These are phyloP conservation scores for Cymbopogon flexuosus DNA, from an alignment of 202 grass and related monocot genomes.

Conservation along the genomic window DNA sequence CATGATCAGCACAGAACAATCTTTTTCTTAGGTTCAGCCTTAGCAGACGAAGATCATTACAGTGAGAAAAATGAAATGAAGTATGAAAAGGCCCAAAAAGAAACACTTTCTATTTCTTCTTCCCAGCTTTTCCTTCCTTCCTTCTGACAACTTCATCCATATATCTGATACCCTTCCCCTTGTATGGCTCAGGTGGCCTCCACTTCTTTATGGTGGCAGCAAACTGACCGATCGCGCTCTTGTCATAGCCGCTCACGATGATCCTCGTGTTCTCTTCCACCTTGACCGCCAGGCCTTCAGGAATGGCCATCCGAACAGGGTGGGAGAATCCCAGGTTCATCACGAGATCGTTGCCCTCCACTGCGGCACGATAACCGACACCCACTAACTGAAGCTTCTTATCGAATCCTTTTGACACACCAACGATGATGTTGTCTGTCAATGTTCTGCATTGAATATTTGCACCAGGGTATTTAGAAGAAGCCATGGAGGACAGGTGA, in stretches of 20 bases:
- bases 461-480: conserved; percentile 17
- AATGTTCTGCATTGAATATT: conserved; percentile 64
- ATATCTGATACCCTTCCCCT: conserved; percentile 85
- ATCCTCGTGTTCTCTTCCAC: conserved; percentile 93
- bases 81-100: neutral
- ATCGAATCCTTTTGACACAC: conserved; percentile 91
- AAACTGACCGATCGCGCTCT: conserved; percentile 77
- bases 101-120: conserved; percentile 75
- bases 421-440: conserved; percentile 82
- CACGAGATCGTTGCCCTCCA: conserved; percentile 83
- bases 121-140: conserved; percentile 96
- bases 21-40: neutral
- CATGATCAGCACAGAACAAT: neutral
- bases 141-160: conserved; percentile 65
- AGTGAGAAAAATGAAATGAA: conserved; percentile 20
- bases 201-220: conserved; percentile 84
- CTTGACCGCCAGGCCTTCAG: conserved; percentile 71
- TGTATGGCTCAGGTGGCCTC: conserved; percentile 96
- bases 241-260: conserved; percentile 74
- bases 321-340: conserved; percentile 92
- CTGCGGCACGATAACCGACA: conserved; percentile 75
- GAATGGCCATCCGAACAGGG: conserved; percentile 74
- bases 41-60: conserved; percentile 13
- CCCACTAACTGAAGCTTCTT: conserved; percentile 82
- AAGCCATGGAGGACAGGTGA: neutral